phyloP scores from a whole-genome alignment of 495 filamentous ascomycete genomes.

The Xylona heveae region DNA sequence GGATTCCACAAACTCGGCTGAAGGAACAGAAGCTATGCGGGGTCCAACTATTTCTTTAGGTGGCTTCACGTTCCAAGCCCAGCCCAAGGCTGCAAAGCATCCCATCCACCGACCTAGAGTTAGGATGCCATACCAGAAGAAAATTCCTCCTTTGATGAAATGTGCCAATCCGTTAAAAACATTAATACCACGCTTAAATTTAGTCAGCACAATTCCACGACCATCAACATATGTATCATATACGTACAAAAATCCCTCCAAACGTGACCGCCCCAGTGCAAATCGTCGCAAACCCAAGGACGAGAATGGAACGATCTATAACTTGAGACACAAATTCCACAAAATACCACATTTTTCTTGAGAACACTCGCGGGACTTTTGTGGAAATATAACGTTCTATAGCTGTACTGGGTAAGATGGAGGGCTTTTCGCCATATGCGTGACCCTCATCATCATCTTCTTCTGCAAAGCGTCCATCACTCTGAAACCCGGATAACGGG shows the following conservation, averaged over 20 bases:
- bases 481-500: slow-evolving; percentile 28
- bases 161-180: slow-evolving; percentile 82
- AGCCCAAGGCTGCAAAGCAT: slow-evolving; percentile 76
- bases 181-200: slow-evolving; percentile 25
- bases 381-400: slow-evolving; percentile 24
- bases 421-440: slow-evolving; percentile 9
- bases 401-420: slow-evolving; percentile 22
- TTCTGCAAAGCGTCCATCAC: slow-evolving; percentile 26
- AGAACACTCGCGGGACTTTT: slow-evolving; percentile 31
- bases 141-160: slow-evolving; percentile 93
- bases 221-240: neutral
- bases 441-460: slow-evolving; percentile 13
- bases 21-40: slow-evolving; percentile 43
- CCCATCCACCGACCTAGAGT: slow-evolving; percentile 83
- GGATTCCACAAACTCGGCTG: slow-evolving; percentile 76
- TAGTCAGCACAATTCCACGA: slow-evolving; percentile 3
- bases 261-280: slow-evolving; percentile 43
- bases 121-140: slow-evolving; percentile 82
- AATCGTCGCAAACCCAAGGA: slow-evolving; percentile 43
- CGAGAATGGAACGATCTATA: slow-evolving; percentile 38
- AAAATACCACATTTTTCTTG: slow-evolving; percentile 15
- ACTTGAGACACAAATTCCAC: slow-evolving; percentile 33
- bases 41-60: slow-evolving; percentile 29
- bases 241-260: slow-evolving; percentile 46
- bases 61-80: slow-evolving; percentile 88